phyloP scores from a whole-genome alignment of 257 asterid species.

The Coffea canephora region DNA sequence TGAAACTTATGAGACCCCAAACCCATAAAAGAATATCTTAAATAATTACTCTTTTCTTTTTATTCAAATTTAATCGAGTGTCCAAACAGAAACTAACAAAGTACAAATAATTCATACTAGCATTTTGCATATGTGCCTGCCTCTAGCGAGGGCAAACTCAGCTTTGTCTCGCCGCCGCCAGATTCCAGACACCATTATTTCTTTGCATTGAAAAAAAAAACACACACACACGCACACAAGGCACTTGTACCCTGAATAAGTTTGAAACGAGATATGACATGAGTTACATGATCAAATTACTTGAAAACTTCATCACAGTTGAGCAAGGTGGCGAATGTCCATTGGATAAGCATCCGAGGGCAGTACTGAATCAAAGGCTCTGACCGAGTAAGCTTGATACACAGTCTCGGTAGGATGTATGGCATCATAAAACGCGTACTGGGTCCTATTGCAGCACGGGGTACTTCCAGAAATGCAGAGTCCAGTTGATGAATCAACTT shows the following conservation, averaged over 20 bases:
- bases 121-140: too few species aligned
- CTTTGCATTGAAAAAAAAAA: too few species aligned
- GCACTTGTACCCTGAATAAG: too few species aligned
- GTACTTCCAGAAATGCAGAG: slow-evolving; percentile 17
- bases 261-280: background rate
- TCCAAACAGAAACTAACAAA: too few species aligned
- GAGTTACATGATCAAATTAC: background rate
- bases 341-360: slow-evolving; percentile 36
- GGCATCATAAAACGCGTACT: slow-evolving; percentile 30
- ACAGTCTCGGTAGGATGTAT: slow-evolving; percentile 30
- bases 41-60: too few species aligned
- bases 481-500: slow-evolving; percentile 8
- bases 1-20: too few species aligned
- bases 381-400: slow-evolving; percentile 8
- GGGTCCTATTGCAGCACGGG: slow-evolving; percentile 31
- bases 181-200: background rate
- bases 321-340: slow-evolving; percentile 32
- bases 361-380: slow-evolving; percentile 26
- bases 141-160: too few species aligned
- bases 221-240: too few species aligned
- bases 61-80: too few species aligned
- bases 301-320: background rate
- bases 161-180: too few species aligned
- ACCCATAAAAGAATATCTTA: too few species aligned
- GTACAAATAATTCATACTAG: too few species aligned